Evolutionary conservation across 163 green algal species (phyloP), one percentile per base, ranked within the genome.

Genomic region (Scenedesmus sp.): DNA sequence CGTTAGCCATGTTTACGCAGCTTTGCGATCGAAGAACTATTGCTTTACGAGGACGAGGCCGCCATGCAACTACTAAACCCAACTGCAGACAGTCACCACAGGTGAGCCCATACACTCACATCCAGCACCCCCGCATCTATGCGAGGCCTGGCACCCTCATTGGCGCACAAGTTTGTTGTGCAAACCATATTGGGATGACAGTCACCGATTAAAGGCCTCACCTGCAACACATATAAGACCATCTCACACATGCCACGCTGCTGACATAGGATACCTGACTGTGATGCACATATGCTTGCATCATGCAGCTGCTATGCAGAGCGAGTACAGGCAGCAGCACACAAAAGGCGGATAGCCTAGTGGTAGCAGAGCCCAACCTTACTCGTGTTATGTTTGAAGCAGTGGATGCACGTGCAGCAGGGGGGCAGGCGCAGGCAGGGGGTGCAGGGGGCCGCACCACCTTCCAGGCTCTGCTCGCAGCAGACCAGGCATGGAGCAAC

Each of bases 381-480:
- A 91, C 88, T 18, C 59, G 70, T 26, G 44, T 22, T 44, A 88
- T 91, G 26, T 91, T 91, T 88, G 88, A 88, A 2, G 24, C n/a
- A 24, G 80, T 91, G 7, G 88, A 88, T n/a, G 79, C 78, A 18
- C 37, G 49, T 16, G 22, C 73, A 91, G 86, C 49, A 30, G 56
- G 37, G 10, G 59, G 37, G 24, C 37, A 26, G 53, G 49, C 83
- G 20, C 82, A 89, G 59, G 83, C 89, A 30, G 92, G 93, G 26
- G 95, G 95, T 49, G 95, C 95, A 37, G 95, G 95, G 4, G 95
- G 95, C 0, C 85, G 93, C 33, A 96, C 95, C 20, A 96, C 94
- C 10, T 96, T 93, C 44, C 85, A 91, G 24, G 95, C 94, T 1
- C 93, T 97, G 30, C 82, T 93, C 82, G 90, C 88, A 24, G 94